Evolutionary conservation across 2,329 filamentous ascomycete species (phyloP), one percentile per base, ranked within the genome.

Genomic region (Nemania sp.): DNA sequence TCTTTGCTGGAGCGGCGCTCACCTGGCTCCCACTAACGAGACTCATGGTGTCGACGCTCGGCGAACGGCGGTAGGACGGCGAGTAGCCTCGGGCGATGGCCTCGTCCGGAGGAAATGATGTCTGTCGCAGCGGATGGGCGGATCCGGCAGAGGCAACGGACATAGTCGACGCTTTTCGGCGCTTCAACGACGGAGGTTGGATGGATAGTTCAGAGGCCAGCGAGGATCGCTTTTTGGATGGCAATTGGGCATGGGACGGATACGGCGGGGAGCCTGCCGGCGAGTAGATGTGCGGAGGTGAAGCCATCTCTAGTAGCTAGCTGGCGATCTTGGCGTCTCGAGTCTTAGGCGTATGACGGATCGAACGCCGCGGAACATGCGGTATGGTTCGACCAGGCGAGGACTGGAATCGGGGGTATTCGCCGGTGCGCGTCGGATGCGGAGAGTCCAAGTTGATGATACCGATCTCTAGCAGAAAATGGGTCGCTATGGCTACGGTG

Each of bases 71-170:
- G 65, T 76, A 79, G 42, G 82, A 82, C 0, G 84, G 81, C 2
- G 84, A 86, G 20, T 80, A 75, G 35, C 75, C 76, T 55, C 64
- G 67, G 20, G 57, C 35, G 5, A 66, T 60, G 0, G 68, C 62
- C 60, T 85, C 79, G 60, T 87, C 88, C 25, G 90, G 90, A 0
- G 90, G 89, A 71, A 92, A 95, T 0, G 90, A 92, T 4, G 91
- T 93, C 71, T 92, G 90, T 40, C 91, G 89, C 1, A 95, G 84
- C 1, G 89, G 89, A 65, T 91, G 89, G 0, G 83, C 79, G 1
- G 84, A 83, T 15, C 71, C 67, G 13, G 72, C 70, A 7, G 84
- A 85, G 9, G 81, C 75, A 25, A 81, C 78, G 3, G 87, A 87
- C 65, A 87, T 79, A 63, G 76, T 83, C 12, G 88, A 91, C 5